Evolutionary conservation across 345 rosid genomes (phyloP), one percentile per base, ranked within the genome.

Genomic region (Durio zibethinus): DNA sequence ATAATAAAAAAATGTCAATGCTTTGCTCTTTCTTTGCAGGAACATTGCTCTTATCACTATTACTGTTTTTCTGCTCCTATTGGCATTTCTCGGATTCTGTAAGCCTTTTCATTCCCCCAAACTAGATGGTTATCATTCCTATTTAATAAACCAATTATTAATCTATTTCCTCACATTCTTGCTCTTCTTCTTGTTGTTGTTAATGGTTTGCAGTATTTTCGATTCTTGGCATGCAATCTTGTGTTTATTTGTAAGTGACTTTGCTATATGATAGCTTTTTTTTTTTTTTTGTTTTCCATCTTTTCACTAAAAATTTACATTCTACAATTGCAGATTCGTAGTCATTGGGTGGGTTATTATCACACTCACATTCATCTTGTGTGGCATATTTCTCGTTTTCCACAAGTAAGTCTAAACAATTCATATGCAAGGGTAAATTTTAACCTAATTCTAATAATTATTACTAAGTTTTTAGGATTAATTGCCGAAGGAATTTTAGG

Each of bases 271-370:
- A n/a, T 20, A 1, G 1, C 59, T 57, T 47, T 40, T 31, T 59
- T 9, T 64, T 59, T 52, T 25, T 53, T 57, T 47, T 40, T 31
- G 52, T 9, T 64, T 59, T 52, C 33, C 7, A 16, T 38, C 1
- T 35, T 50, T 52, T 43, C 27, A 10, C 29, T 59, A 18, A 20
- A 73, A 73, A 4, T 31, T 42, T 23, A 36, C 75, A 21, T n/a
- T 23, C 14, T 23, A 35, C 23, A 9, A 50, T 67, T 67, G 66
- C 84, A 90, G 93, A 35, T 73, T 90, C 79, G 87, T 82, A 4
- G 66, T 84, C 43, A 7, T 90, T 14, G 90, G 90, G 25, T 90
- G 93, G 93, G 79, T 86, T 78, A 77, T 90, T 4, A 85, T 88
- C 80, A 83, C 89, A n/a, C 45, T 78, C 40, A 80, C 88, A 31